Conservation (phyloP, 2,329 filamentous ascomycete genomes). For the Ascomycota sp. region DNA sequence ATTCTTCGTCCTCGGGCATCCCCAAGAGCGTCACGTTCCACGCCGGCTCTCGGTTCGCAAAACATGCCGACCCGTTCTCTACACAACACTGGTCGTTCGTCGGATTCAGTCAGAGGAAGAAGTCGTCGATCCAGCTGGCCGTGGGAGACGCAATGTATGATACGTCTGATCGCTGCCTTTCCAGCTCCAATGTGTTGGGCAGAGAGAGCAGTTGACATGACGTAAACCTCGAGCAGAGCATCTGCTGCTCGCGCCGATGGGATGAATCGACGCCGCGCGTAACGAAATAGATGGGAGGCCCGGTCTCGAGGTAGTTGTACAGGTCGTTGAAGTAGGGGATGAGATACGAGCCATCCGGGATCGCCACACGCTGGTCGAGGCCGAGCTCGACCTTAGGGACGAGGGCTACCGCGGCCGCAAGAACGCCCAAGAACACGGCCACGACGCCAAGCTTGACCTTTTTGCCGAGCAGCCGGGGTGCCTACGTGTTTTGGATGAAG, state of each 20-base stretch:
- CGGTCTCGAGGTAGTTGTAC: constrained; percentile 76
- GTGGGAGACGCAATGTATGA: constrained; percentile 78
- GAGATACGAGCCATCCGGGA: constrained; percentile 83
- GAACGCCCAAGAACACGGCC: constrained; percentile 66
- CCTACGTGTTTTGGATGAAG: constrained; percentile 82
- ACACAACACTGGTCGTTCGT: constrained; percentile 51
- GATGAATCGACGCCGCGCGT: constrained; percentile 66
- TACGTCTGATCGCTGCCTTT: constrained; percentile 70
- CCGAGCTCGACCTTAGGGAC: constrained; percentile 73
- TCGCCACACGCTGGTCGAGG: constrained; percentile 82
- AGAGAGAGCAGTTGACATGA: constrained; percentile 71
- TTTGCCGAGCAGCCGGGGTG: constrained; percentile 59
- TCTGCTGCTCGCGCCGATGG: constrained; percentile 52
- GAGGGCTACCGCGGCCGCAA: constrained; percentile 67
- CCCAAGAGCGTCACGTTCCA: constrained; percentile 83
- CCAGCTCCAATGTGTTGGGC: constrained; percentile 79
- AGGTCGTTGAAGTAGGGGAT: constrained; percentile 95
- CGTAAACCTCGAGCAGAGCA: constrained; percentile 79
- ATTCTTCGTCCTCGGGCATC: constrained; percentile 89
- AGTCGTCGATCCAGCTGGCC: constrained; percentile 94
- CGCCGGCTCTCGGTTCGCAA: constrained; percentile 50
- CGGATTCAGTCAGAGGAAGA: constrained; percentile 91
- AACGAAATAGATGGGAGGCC: constrained; percentile 92
- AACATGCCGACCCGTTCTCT: constrained; percentile 53
- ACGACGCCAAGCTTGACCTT: constrained; percentile 62